Percentiles rank a stretch among this genome's conserved stretches.
Evolutionary conservation across 176 grass and related monocot genomes (phyloP).

Genomic region (Eleusine coracana): DNA sequence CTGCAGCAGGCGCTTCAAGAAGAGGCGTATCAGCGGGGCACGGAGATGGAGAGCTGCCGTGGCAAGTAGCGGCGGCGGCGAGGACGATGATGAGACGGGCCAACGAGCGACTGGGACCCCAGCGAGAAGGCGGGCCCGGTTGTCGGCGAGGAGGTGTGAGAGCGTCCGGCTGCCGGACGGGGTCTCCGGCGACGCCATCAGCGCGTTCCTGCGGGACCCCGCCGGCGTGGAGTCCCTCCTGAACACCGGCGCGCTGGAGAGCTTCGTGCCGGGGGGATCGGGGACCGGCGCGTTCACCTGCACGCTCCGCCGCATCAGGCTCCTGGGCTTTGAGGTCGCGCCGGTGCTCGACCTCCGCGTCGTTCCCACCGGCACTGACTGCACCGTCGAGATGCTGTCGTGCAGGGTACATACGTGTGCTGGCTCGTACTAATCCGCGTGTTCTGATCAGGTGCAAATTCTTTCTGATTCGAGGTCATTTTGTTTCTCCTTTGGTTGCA

Average conservation of each 20-base stretch:
- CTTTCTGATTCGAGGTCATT: background rate
- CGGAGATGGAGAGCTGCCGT: conserved; percentile 47
- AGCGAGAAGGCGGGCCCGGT: conserved; percentile 29
- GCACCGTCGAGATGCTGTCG: conserved; percentile 88
- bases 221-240: conserved; percentile 75
- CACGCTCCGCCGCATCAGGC: conserved; percentile 66
- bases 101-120: background rate
- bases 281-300: conserved; percentile 52
- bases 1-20: conserved; percentile 17
- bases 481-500: conserved; percentile 29
- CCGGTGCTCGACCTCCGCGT: conserved; percentile 80
- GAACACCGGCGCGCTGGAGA: conserved; percentile 75
- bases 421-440: background rate
- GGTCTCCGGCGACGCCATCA: conserved; percentile 32
- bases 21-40: background rate
- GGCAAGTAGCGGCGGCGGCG: conserved; percentile 7
- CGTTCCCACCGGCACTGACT: conserved; percentile 56
- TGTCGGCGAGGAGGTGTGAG: conserved; percentile 52
- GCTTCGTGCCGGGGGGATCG: conserved; percentile 47
- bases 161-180: conserved; percentile 47
- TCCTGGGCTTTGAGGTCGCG: conserved; percentile 73
- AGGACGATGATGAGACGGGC: background rate
- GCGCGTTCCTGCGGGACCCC: conserved; percentile 68
- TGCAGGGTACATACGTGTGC: conserved; percentile 47
- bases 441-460: background rate